A percentile compares a stretch with the other conserved stretches of the same genome.
Conservation (phyloP, 495 filamentous ascomycete genomes). For the Aspergillus nidulans region DNA sequence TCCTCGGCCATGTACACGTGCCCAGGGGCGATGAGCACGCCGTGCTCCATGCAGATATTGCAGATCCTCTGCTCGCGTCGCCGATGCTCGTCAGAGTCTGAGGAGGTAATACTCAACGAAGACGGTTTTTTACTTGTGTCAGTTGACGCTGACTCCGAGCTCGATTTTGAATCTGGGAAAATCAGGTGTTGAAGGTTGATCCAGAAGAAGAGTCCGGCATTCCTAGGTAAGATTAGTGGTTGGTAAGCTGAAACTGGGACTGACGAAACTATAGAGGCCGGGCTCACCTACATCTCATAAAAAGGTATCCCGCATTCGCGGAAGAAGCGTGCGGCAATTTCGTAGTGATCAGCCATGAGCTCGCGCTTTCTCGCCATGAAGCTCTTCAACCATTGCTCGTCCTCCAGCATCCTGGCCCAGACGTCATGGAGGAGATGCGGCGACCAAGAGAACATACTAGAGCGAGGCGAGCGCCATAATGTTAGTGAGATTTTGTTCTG, state of each 20-base stretch:
- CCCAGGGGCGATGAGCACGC: constrained; percentile 13
- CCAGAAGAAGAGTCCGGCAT: constrained; percentile 46
- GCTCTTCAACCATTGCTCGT: constrained; percentile 19
- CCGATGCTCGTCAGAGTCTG: background rate
- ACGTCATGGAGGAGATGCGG: constrained; percentile 34
- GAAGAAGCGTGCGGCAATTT: too few relatives aligned
- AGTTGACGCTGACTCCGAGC: background rate
- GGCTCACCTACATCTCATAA: too few relatives aligned
- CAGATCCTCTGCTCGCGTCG: background rate
- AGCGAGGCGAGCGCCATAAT: too few relatives aligned
- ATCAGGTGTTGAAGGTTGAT: constrained; percentile 36
- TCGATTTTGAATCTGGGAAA: background rate
- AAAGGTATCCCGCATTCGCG: too few relatives aligned
- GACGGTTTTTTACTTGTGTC: too few relatives aligned
- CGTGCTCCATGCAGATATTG: constrained; percentile 8
- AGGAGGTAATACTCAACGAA: too few relatives aligned
- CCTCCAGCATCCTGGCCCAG: constrained; percentile 37
- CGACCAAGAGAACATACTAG: constrained; percentile 32
- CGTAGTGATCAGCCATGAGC: background rate
- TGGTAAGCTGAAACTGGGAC: too few relatives aligned
- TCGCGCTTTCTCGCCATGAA: constrained; percentile 23
- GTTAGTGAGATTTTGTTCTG: too few relatives aligned
- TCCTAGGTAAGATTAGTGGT: too few relatives aligned
- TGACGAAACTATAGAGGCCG: too few relatives aligned
- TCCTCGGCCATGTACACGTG: constrained; percentile 9